Conservation (phyloP, 2,329 filamentous ascomycete genomes). For the Beauveria brongniartii region DNA sequence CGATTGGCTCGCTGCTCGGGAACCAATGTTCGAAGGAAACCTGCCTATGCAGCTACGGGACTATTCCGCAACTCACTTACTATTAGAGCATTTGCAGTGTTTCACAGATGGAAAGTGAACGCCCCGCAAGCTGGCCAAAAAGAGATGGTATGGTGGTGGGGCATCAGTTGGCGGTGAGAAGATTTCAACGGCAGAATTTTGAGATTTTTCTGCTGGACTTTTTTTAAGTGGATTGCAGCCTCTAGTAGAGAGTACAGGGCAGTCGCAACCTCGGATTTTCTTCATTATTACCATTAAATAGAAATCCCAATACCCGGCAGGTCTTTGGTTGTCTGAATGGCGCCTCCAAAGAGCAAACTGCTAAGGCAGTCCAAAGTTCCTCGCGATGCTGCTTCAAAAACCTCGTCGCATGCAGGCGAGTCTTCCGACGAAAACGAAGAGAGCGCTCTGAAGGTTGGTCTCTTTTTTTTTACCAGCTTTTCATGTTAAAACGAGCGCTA, state of each 20-base stretch:
- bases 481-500: neutral
- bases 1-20: too few relatives aligned
- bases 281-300: neutral
- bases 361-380: neutral
- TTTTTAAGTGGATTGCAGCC: neutral
- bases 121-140: too few relatives aligned
- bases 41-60: too few relatives aligned
- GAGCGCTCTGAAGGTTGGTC: neutral
- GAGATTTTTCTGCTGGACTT: slow-evolving; percentile 5
- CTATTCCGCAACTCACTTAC: too few relatives aligned
- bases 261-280: neutral
- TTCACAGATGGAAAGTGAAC: too few relatives aligned
- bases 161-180: slow-evolving; percentile 11
- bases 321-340: neutral
- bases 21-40: too few relatives aligned
- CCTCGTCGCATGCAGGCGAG: neutral
- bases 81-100: too few relatives aligned
- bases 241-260: neutral
- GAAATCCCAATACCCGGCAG: too few relatives aligned
- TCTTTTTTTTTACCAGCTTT: neutral
- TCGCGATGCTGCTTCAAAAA: neutral
- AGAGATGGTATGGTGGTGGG: neutral
- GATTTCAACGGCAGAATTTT: slow-evolving; percentile 12
- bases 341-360: neutral
- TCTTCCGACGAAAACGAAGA: slow-evolving; percentile 12